Conservation (phyloP, 495 filamentous ascomycete genomes). For the Penicillium cataractarum region DNA sequence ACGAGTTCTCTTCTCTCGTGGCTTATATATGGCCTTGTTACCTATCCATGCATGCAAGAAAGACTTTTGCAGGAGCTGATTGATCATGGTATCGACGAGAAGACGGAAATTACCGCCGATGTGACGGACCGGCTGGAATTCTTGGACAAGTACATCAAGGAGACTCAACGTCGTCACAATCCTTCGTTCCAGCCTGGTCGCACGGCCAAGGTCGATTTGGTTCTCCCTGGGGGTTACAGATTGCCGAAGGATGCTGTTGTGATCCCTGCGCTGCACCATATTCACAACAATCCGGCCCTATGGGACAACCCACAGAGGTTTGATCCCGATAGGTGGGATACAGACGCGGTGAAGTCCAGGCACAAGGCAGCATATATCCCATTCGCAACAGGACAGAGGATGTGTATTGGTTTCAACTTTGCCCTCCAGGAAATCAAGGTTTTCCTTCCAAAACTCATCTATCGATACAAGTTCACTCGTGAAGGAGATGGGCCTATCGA, state of each 20-base stretch:
- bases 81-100: slow-evolving; percentile 45
- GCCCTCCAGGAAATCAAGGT: slow-evolving; percentile 58
- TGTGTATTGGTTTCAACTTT: slow-evolving; percentile 64
- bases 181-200: slow-evolving; percentile 59
- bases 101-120: slow-evolving; percentile 46
- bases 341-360: slow-evolving; percentile 47
- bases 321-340: slow-evolving; percentile 59
- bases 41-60: slow-evolving; percentile 55
- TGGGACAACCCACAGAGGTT: slow-evolving; percentile 58
- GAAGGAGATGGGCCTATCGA: slow-evolving; percentile 48
- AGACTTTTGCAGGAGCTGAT: slow-evolving; percentile 56
- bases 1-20: slow-evolving; percentile 56
- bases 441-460: slow-evolving; percentile 54
- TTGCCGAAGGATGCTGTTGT: slow-evolving; percentile 51
- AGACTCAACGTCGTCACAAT: slow-evolving; percentile 58
- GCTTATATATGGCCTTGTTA: slow-evolving; percentile 53
- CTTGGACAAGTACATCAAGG: slow-evolving; percentile 61
- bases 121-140: slow-evolving; percentile 43
- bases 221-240: slow-evolving; percentile 59
- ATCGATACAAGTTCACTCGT: slow-evolving; percentile 52
- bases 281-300: slow-evolving; percentile 55
- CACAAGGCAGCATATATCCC: slow-evolving; percentile 53
- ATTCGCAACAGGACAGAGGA: slow-evolving; percentile 52
- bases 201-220: slow-evolving; percentile 51
- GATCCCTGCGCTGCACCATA: slow-evolving; percentile 52